Conservation (phyloP, 1,139 yeast genomes). For the Yamadazyma diddensiae region DNA sequence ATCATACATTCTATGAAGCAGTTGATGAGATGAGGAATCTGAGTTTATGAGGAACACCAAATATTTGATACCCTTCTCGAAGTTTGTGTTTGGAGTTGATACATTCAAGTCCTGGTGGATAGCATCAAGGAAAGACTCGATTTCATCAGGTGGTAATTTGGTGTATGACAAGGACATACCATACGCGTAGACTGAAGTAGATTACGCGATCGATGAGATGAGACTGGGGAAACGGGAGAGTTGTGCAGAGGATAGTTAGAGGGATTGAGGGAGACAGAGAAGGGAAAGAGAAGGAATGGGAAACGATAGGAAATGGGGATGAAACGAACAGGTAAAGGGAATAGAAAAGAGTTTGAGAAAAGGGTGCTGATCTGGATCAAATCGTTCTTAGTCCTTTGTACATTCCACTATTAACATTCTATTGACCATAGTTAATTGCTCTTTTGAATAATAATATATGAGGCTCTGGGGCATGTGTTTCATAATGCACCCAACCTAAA, state of each 20-base stretch:
- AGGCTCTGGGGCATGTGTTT: conserved; percentile 98
- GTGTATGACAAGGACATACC: conserved; percentile 6
- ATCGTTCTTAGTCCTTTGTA: not conserved
- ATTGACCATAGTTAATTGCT: conserved; percentile 37
- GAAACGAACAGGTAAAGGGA: too few species aligned
- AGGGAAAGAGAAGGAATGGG: too few species aligned
- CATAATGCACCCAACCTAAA: conserved; percentile 97
- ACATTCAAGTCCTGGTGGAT: conserved; percentile 30
- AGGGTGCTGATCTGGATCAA: not conserved
- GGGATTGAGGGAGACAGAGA: too few species aligned
- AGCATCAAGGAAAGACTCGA: conserved; percentile 35
- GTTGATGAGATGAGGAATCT: conserved; percentile 8
- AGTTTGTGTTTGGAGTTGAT: conserved; percentile 35
- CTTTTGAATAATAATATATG: conserved; percentile 89
- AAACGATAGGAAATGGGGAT: too few species aligned
- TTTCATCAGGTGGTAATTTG: conserved; percentile 24
- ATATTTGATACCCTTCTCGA: conserved; percentile 33
- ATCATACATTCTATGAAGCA: conserved; percentile 17
- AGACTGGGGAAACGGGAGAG: too few species aligned
- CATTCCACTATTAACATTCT: not conserved
- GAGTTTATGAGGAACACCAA: conserved; percentile 19
- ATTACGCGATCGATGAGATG: too few species aligned
- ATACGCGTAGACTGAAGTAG: conserved; percentile 1
- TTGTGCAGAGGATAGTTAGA: too few species aligned
- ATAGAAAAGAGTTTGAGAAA: not conserved